Conservation (phyloP, 257 asterid genomes). For the Voacanga thouarsii region DNA sequence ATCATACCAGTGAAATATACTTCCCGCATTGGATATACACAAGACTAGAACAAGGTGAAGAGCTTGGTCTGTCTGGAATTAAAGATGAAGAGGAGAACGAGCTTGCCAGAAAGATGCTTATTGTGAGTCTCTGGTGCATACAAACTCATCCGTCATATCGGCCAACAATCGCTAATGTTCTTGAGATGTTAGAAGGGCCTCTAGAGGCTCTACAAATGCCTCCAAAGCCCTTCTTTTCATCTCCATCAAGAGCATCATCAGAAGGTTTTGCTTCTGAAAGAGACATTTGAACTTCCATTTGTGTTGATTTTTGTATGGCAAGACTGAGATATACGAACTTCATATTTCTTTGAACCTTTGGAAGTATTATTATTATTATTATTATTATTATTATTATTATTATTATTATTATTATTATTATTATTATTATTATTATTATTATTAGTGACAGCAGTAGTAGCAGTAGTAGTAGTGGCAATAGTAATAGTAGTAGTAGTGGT, state of each 20-base stretch:
- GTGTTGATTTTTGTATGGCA: no score
- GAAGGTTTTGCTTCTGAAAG: neutral
- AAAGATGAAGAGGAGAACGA: conserved; percentile 16
- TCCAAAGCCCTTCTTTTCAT: conserved; percentile 26
- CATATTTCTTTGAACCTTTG: no score
- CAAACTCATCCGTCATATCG: conserved; percentile 30
- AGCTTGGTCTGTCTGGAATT: conserved; percentile 7
- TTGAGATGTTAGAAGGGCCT: conserved; percentile 40
- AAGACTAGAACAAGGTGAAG: conserved; percentile 13
- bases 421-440: no score
- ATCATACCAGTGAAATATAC: conserved; percentile 18
- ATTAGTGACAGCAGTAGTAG: no score
- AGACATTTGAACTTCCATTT: no score
- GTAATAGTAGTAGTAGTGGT: no score
- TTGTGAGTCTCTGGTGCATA: conserved; percentile 49
- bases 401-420: no score
- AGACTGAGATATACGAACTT: no score
- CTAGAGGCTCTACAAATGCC: conserved; percentile 32
- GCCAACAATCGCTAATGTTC: conserved; percentile 36
- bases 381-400: no score
- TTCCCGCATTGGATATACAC: conserved; percentile 35
- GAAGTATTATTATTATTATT: no score
- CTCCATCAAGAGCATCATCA: conserved; percentile 11
- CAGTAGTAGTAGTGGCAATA: no score
- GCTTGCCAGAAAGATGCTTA: conserved; percentile 28